phyloP scores from a whole-genome alignment of 192 early-diverging fungal genomes.

The Linnemannia hyalina region DNA sequence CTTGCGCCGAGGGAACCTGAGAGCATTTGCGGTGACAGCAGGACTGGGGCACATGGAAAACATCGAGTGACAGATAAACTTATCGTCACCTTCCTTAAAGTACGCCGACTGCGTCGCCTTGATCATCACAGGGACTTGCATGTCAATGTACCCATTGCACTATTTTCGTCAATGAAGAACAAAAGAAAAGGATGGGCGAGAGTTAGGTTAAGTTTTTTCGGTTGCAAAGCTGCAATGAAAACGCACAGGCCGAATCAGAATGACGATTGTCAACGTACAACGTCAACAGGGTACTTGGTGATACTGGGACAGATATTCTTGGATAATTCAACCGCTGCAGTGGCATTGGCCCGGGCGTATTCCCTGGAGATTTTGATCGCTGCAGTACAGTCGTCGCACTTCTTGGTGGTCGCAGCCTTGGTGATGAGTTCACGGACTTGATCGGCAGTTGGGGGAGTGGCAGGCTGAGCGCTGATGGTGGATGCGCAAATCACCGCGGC shows the following conservation, averaged over 20 bases:
- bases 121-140: background rate
- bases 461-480: background rate
- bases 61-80: background rate
- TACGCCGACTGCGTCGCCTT: background rate
- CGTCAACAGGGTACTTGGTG: background rate
- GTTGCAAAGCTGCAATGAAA: too few species aligned
- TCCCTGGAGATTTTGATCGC: background rate
- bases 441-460: background rate
- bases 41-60: background rate
- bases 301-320: background rate
- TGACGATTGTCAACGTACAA: background rate
- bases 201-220: background rate
- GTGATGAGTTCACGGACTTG: background rate
- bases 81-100: background rate
- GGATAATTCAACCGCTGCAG: background rate
- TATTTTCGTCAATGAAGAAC: background rate
- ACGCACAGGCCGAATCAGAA: too few species aligned
- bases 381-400: background rate
- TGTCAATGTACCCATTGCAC: slow-evolving; percentile 3
- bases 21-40: background rate
- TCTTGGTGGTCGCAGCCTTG: background rate
- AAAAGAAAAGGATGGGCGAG: background rate
- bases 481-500: background rate
- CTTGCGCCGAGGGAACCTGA: slow-evolving; percentile 53
- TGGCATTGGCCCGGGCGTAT: background rate